Conservation (phyloP, 2,329 filamentous ascomycete genomes). For the Pezicula carpinea region DNA sequence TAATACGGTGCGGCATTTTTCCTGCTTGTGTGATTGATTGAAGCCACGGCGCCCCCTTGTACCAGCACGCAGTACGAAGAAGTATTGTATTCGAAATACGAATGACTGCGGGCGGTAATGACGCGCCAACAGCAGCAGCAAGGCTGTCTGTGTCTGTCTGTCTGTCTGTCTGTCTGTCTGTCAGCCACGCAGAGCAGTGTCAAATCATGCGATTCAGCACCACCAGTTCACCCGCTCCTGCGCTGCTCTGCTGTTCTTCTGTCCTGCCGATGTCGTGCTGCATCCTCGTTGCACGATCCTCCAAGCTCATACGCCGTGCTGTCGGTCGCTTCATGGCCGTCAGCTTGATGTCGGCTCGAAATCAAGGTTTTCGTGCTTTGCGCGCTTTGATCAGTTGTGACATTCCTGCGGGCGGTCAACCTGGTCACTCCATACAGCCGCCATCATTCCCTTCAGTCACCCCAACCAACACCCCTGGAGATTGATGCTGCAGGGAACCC, state of each 20-base stretch:
- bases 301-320: neutral
- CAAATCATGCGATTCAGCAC: neutral
- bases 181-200: too few species aligned
- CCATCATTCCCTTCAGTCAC: neutral
- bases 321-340: neutral
- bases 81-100: too few species aligned
- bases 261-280: too few species aligned
- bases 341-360: neutral
- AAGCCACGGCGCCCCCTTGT: too few species aligned
- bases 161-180: too few species aligned
- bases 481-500: neutral
- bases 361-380: neutral
- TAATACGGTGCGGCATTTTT: neutral
- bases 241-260: neutral
- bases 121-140: too few species aligned
- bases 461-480: neutral
- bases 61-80: too few species aligned
- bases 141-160: too few species aligned
- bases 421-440: constrained; percentile 1
- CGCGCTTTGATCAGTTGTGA: constrained; percentile 1
- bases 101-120: too few species aligned
- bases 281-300: neutral
- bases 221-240: neutral
- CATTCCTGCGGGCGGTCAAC: neutral
- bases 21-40: too few species aligned